These are phyloP conservation scores for Claviceps citrina DNA, from an alignment of 2,329 filamentous ascomycete species.

Conservation along the genomic window DNA sequence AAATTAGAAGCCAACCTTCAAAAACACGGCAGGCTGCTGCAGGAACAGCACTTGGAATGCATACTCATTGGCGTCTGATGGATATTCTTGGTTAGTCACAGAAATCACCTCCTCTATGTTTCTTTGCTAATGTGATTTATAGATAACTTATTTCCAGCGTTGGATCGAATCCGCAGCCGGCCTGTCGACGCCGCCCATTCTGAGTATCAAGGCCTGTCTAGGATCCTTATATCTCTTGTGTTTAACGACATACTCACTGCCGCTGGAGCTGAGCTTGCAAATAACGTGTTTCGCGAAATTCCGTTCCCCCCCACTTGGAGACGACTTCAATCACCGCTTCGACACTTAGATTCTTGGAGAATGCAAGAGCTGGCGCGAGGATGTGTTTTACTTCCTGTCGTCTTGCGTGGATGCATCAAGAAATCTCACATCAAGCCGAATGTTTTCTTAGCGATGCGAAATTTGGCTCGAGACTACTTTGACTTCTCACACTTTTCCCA, in stretches of 20 bases:
- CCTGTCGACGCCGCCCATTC: not conserved
- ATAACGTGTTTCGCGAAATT: not conserved
- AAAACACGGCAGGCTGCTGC: no score
- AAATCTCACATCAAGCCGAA: no score
- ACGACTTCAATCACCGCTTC: not conserved
- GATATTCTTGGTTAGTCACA: no score
- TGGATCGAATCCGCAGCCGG: not conserved
- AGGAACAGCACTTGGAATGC: not conserved
- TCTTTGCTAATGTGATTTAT: not conserved
- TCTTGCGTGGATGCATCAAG: not conserved
- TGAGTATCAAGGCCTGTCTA: not conserved
- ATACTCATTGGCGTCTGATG: not conserved
- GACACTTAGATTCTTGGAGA: not conserved
- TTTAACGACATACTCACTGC: not conserved
- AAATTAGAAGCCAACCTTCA: not conserved
- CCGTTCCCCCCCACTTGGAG: not conserved
- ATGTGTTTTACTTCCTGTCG: not conserved
- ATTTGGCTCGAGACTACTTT: no score
- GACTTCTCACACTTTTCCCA: not conserved
- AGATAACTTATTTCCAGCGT: not conserved
- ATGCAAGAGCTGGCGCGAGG: not conserved
- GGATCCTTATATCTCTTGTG: not conserved
- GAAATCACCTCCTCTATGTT: no score
- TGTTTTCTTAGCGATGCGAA: no score
- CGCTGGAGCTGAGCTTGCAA: not conserved